These are phyloP conservation scores for Dichotomocladium elegans DNA, from an alignment of 371 early-diverging fungal species.

Conservation along the genomic window DNA sequence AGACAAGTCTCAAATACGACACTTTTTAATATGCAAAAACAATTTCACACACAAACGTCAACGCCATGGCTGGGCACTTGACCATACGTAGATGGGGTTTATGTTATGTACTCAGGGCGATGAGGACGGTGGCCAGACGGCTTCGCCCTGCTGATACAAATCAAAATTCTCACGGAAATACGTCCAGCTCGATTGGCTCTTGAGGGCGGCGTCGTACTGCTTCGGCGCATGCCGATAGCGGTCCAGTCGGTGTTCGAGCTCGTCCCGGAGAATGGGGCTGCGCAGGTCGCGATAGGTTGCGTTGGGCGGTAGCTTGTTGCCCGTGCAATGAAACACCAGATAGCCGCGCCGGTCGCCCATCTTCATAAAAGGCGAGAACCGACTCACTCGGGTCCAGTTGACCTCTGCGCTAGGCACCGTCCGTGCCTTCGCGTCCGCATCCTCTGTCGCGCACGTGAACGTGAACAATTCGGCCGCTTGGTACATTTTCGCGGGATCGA, in stretches of 20 bases:
- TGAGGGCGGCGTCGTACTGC: constrained; percentile 15
- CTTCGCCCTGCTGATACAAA: constrained; percentile 16
- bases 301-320: constrained; percentile 25
- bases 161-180: constrained; percentile 35
- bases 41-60: no score
- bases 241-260: constrained; percentile 12
- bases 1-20: no score
- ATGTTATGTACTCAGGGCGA: no score
- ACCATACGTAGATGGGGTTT: no score
- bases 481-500: constrained; percentile 29
- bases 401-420: constrained; percentile 27
- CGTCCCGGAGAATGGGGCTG: constrained; percentile 13
- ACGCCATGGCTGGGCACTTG: no score
- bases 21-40: no score
- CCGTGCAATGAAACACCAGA: constrained; percentile 31
- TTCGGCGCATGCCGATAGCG: constrained; percentile 19
- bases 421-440: constrained; percentile 6
- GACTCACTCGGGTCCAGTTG: constrained; percentile 31
- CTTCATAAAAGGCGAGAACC: constrained; percentile 35
- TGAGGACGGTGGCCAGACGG: no score
- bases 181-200: constrained; percentile 29
- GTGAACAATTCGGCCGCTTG: constrained; percentile 41
- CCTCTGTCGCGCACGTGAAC: constrained; percentile 19
- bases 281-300: constrained; percentile 19
- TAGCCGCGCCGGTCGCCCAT: constrained; percentile 28